phyloP scores from a whole-genome alignment of 1,284 basidiomycete species.

The Malassezia sp. region DNA sequence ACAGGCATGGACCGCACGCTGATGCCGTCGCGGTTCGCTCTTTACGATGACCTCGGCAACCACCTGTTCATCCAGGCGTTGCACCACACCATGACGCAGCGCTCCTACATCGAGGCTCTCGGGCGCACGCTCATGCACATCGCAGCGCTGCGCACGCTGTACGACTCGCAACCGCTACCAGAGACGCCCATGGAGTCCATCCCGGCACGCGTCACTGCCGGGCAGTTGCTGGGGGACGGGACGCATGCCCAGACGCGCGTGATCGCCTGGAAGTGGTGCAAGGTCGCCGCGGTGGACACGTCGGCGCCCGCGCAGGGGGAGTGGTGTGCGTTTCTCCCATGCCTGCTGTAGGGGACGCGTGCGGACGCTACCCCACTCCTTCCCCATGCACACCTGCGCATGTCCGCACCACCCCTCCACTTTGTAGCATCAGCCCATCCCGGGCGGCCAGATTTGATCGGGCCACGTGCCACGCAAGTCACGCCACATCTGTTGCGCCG shows the following conservation, averaged over 20 bases:
- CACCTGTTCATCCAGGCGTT: constrained; percentile 12
- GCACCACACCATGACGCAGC: neutral
- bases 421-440: no score
- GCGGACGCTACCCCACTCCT: neutral
- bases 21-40: constrained; percentile 4
- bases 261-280: constrained; percentile 15
- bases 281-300: neutral
- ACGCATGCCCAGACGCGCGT: neutral
- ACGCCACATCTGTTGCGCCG: no score
- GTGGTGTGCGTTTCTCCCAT: constrained; percentile 12
- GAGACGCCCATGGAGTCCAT: neutral
- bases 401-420: no score
- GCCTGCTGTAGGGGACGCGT: neutral
- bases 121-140: constrained; percentile 5
- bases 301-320: constrained; percentile 5
- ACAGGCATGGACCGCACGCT: neutral
- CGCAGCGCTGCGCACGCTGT: constrained; percentile 9
- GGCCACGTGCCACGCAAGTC: constrained; percentile 9
- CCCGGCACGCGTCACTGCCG: neutral
- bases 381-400: no score
- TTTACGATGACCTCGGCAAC: constrained; percentile 6
- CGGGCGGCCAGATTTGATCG: no score
- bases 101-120: neutral
- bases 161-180: constrained; percentile 6
- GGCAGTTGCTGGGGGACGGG: neutral